Evolutionary conservation across 2,329 filamentous ascomycete species (phyloP).

Genomic region (Aspergillus awamori): DNA sequence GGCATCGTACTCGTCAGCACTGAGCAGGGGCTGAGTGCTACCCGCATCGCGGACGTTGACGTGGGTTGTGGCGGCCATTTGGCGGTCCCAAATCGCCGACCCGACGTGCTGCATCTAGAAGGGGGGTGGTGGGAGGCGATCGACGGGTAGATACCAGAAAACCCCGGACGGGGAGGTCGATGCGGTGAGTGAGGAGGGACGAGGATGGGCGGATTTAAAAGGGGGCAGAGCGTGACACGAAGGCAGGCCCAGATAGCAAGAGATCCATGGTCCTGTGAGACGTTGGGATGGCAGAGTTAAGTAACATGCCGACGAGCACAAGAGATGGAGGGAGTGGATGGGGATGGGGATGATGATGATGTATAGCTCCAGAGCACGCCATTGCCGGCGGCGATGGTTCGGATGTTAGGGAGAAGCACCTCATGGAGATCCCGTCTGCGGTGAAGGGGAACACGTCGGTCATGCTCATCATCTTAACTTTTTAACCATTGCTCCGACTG

Average conservation of each 20-base stretch:
- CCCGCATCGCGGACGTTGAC: neutral
- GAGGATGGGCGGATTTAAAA: neutral
- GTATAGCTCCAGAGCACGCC: conserved; percentile 24
- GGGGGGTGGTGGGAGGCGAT: conserved; percentile 1
- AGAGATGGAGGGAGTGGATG: neutral
- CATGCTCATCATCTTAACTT: too few species aligned
- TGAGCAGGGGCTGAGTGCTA: conserved; percentile 9
- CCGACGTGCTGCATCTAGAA: neutral
- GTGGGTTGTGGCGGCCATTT: conserved; percentile 13
- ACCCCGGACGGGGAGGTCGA: neutral
- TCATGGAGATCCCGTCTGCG: conserved; percentile 1
- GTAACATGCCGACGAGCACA: neutral
- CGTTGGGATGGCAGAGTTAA: neutral
- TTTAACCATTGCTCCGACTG: neutral
- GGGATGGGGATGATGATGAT: conserved; percentile 10
- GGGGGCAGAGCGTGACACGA: neutral
- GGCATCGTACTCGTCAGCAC: conserved; percentile 18
- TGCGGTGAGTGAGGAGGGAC: conserved; percentile 2
- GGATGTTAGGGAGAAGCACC: conserved; percentile 4
- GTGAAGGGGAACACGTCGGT: neutral
- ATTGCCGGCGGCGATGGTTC: conserved; percentile 25
- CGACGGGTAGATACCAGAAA: neutral
- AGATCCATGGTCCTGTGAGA: conserved; percentile 2
- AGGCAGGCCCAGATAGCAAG: neutral
- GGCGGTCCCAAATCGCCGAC: neutral